Conservation (phyloP, 257 asterid species). For the Nicotiana otophora region DNA sequence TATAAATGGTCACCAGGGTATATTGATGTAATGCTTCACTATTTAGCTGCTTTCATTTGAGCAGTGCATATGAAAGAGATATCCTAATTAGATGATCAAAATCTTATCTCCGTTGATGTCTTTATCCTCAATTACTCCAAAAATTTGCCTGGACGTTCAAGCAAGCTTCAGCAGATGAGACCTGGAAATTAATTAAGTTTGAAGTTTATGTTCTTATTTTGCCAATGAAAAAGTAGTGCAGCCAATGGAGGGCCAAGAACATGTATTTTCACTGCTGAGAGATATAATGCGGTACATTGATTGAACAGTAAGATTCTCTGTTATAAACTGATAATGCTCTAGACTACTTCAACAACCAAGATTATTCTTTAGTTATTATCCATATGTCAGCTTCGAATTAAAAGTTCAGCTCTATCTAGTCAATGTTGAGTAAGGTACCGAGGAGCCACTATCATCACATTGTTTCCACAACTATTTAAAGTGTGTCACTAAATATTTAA, state of each 20-base stretch:
- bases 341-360: too few relatives aligned
- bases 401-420: too few relatives aligned
- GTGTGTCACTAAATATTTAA: too few relatives aligned
- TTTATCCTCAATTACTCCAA: neutral
- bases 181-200: neutral
- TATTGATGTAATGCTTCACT: neutral
- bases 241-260: neutral
- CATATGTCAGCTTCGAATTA: too few relatives aligned
- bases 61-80: neutral
- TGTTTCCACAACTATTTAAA: too few relatives aligned
- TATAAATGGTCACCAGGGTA: neutral
- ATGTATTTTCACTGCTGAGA: neutral
- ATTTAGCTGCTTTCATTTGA: neutral
- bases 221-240: neutral
- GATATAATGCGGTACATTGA: neutral
- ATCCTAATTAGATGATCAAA: neutral
- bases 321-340: too few relatives aligned
- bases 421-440: too few relatives aligned
- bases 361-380: too few relatives aligned
- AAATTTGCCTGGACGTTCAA: neutral
- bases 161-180: neutral
- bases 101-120: neutral
- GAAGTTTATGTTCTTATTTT: neutral
- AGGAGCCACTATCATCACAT: too few relatives aligned
- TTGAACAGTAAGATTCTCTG: neutral